These are phyloP conservation scores for Pyropia yezoensis DNA, from an alignment of 23 red algal species.

Conservation along the genomic window DNA sequence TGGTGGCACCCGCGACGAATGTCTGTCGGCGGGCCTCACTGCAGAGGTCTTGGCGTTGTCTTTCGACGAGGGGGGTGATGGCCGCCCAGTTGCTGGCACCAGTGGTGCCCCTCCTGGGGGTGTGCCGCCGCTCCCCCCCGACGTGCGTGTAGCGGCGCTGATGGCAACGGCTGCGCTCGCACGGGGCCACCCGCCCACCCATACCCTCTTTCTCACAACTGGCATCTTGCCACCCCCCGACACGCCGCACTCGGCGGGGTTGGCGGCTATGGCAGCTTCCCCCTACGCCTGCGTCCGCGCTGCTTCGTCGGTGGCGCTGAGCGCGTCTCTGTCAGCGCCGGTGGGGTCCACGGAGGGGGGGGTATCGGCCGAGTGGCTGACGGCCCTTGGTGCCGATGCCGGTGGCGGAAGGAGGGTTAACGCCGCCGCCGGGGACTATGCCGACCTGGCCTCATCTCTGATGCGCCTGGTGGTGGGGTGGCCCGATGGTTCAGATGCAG, in stretches of 20 bases:
- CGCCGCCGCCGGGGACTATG: not conserved
- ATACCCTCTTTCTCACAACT: conserved; percentile 17
- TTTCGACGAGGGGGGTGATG: not conserved
- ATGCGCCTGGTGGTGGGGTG: conserved; percentile 59
- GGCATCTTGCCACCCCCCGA: no score
- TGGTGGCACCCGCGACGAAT: conserved; percentile 20
- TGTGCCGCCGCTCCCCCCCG: not conserved
- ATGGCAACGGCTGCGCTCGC: conserved; percentile 17
- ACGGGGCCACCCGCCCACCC: conserved; percentile 24
- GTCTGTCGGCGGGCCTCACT: conserved; percentile 18
- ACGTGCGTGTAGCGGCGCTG: conserved; percentile 19
- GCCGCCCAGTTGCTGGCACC: not conserved
- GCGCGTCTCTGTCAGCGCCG: not conserved
- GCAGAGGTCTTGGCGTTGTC: conserved; percentile 1
- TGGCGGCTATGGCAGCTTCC: no score
- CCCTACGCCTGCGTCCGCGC: no score
- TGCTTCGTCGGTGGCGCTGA: no score
- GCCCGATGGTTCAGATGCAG: conserved; percentile 58
- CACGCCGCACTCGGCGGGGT: no score
- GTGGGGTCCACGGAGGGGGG: not conserved
- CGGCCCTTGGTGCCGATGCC: not conserved
- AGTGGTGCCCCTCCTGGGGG: conserved; percentile 4
- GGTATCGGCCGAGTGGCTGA: not conserved
- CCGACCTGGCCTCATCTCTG: conserved; percentile 6
- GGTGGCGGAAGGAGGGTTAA: not conserved